Evolutionary conservation across 306 rosid genomes (phyloP).

Genomic region (Cicer bijugum): DNA sequence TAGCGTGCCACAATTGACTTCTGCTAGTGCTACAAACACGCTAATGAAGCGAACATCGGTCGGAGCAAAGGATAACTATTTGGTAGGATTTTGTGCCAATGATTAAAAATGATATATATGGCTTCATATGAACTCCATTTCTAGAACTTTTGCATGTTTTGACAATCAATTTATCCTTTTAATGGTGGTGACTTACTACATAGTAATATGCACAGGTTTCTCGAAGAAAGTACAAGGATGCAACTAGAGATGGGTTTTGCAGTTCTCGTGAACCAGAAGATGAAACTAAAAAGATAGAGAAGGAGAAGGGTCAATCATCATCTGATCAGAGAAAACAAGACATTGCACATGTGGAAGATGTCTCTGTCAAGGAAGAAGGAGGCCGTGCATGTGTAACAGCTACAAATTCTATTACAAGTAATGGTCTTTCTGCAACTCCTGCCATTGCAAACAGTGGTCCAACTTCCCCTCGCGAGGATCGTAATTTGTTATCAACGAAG

Average conservation of each 20-base stretch:
- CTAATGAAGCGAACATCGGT: slow-evolving; percentile 73
- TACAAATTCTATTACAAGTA: slow-evolving; percentile 56
- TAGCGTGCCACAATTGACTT: slow-evolving; percentile 79
- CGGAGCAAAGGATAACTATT: slow-evolving; percentile 78
- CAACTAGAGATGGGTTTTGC: slow-evolving; percentile 68
- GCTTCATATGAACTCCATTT: slow-evolving; percentile 5
- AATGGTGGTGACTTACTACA: slow-evolving; percentile 37
- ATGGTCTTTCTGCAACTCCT: slow-evolving; percentile 57
- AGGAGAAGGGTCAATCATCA: slow-evolving; percentile 62
- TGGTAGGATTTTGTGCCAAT: slow-evolving; percentile 54
- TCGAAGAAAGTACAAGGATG: slow-evolving; percentile 79
- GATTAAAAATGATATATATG: slow-evolving; percentile 29
- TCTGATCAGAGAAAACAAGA: slow-evolving; percentile 78
- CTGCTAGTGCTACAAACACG: slow-evolving; percentile 74
- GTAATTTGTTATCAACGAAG: slow-evolving; percentile 60
- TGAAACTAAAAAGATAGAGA: slow-evolving; percentile 71
- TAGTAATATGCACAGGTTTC: slow-evolving; percentile 57
- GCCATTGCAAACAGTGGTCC: slow-evolving; percentile 69
- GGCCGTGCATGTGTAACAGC: slow-evolving; percentile 59
- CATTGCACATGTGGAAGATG: slow-evolving; percentile 51
- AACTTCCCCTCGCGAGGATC: slow-evolving; percentile 72
- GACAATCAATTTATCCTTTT: slow-evolving; percentile 21
- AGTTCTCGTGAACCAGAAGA: slow-evolving; percentile 73
- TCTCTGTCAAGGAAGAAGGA: slow-evolving; percentile 69
- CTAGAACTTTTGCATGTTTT: slow-evolving; percentile 23